Base-by-base conservation (phyloP, 1,284 basidiomycete species). In the Fomitiporia mediterranea region DNA sequence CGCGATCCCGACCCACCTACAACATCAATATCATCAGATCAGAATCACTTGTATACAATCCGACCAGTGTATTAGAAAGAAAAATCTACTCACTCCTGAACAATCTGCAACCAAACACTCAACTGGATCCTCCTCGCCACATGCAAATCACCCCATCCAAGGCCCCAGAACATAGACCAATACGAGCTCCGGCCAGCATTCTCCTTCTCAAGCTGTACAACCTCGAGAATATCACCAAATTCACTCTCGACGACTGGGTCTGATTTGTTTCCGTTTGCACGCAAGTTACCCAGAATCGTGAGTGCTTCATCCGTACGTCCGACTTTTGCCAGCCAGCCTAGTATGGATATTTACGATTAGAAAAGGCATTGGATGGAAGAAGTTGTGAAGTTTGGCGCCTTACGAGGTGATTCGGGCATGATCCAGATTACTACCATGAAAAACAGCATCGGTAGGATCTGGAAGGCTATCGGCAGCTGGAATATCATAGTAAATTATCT, bases 341-440 rank as follows among this genome's bases (percentile, higher is more conserved):
- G 2, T 39, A 15, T 11, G 51, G n/a, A 30, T 50, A 15, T 21
- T 32, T 17, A 19, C 17, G 51, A 23, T 35, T 17, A 21, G 21
- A 25, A 38, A 15, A 11, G 17, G 2, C 1, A 4, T 11, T 28
- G 3, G n/a, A 30, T 11, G 13, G 25, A 23, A 46, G 23, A 27
- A 9, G 40, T 37, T 21, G 39, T 15, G 3, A 43, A 11, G 32
- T n/a, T n/a, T n/a, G n/a, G n/a, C n/a, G n/a, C 55, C 51, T 17
- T 51, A 47, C 81, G 77, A 4, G 81, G 81, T 17, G 76, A 79
- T 61, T 83, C 81, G 58, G 74, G 75, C 64, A 78, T 73, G 19
- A 58, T 40, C 63, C 72, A 69, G 38, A 67, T 58, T 27, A 69
- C 46, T 27, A 42, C 38, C 60, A 77, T 72, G 60, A 76, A 77